Conservation (phyloP, 495 filamentous ascomycete species). For the Lindgomyces ingoldianus region DNA sequence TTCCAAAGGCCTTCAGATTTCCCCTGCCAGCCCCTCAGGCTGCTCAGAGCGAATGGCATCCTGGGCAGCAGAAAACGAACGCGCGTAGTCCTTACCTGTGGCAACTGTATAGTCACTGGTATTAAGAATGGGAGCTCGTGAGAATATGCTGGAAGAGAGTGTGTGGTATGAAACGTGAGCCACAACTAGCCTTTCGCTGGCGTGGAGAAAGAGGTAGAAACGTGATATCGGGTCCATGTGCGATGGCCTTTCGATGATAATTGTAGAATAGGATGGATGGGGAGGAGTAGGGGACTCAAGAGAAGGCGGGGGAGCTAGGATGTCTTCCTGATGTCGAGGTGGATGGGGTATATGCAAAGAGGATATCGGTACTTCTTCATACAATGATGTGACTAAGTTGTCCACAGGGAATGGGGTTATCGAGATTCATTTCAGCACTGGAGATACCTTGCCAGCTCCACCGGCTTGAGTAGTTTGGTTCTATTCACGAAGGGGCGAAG, state of each 20-base stretch:
- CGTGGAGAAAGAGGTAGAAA: not conserved
- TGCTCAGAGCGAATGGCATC: not conserved
- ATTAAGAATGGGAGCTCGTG: not conserved
- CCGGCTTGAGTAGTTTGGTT: no score
- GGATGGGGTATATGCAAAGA: no score
- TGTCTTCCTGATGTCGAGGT: not conserved
- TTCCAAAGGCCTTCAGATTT: not conserved
- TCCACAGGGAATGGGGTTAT: no score
- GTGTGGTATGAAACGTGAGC: not conserved
- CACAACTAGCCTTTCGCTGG: not conserved
- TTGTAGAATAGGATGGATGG: not conserved
- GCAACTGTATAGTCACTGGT: not conserved
- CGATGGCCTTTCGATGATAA: not conserved
- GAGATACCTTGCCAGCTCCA: no score
- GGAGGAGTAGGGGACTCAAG: not conserved
- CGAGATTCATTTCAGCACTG: no score
- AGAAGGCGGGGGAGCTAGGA: not conserved
- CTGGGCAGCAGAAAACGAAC: not conserved
- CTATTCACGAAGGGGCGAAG: no score
- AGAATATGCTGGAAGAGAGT: not conserved
- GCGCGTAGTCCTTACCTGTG: not conserved
- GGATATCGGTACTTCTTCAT: no score
- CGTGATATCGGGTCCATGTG: not conserved
- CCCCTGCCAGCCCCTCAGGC: not conserved
- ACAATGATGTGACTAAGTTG: no score